Conservation (phyloP, 1,284 basidiomycete species). For the Bothia castanella region DNA sequence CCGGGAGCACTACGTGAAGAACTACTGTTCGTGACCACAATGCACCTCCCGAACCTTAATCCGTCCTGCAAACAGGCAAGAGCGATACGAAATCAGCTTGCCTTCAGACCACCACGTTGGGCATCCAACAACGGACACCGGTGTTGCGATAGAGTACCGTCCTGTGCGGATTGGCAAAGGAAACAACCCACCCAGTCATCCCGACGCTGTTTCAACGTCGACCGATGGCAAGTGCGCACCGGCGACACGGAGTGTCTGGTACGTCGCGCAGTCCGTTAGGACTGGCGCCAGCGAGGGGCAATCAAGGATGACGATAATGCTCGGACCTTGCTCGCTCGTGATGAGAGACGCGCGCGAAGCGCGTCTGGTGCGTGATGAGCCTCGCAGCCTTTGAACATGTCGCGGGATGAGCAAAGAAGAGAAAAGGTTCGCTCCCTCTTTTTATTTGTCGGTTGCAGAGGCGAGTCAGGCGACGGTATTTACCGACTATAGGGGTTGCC, state of each 20-base stretch:
- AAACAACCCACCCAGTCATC: constrained; percentile 25
- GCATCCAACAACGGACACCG: constrained; percentile 3
- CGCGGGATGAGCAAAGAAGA: constrained; percentile 15
- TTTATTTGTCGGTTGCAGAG: neutral
- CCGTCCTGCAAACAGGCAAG: neutral
- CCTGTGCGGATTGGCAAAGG: neutral
- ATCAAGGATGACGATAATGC: constrained; percentile 45
- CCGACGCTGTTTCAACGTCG: constrained; percentile 25
- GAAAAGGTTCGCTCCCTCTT: neutral
- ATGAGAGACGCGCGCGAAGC: constrained; percentile 27
- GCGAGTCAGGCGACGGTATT: neutral
- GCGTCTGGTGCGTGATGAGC: constrained; percentile 44
- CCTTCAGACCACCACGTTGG: neutral
- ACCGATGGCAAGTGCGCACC: constrained; percentile 7
- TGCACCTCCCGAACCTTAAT: neutral
- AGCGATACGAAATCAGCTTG: neutral
- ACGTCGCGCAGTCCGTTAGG: constrained; percentile 42
- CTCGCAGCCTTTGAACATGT: constrained; percentile 47
- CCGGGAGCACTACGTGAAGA: too few species aligned
- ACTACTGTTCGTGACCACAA: neutral
- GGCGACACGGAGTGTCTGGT: constrained; percentile 39
- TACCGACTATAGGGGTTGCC: neutral
- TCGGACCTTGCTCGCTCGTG: constrained; percentile 56
- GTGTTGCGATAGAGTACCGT: constrained; percentile 11
- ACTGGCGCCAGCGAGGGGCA: constrained; percentile 46